Evolutionary conservation across 768 basidiomycete genomes (phyloP), one percentile per base, ranked within the genome.

Genomic region (Mrakia frigida): DNA sequence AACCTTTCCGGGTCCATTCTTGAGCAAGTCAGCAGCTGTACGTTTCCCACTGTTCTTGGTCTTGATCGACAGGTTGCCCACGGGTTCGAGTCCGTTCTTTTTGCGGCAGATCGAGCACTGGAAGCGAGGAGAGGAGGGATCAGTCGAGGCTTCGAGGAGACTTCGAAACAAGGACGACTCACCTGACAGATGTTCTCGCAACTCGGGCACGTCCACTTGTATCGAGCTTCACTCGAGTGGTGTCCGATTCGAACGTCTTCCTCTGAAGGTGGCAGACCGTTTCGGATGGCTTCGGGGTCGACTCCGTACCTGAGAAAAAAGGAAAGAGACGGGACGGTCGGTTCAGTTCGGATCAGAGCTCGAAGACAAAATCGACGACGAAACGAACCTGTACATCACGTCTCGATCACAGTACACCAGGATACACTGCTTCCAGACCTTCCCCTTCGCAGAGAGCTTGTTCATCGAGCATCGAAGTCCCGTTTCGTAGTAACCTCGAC

Each of bases 341-440:
- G 23, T 56, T 9, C 25, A 7, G 56, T 14, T 56, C 56, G 52
- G 5, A 21, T 6, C 52, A 21, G 16, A 1, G 18, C 9, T n/a
- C 11, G n/a, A 56, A 5, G n/a, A 56, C 23, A 25, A 9, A 25
- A n/a, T n/a, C 13, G n/a, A 56, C 16, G 3, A 50, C 18, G 56
- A 28, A 28, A 56, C 65, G 65, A 11, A 68, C 65, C 65, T 35
- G 21, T 35, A 25, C 35, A 68, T 39, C 3, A 68, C 65, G 39
- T 68, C 65, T 35, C 65, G 65, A 39, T 68, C 65, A n/a, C 65
- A 68, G 39, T 68, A 68, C 25, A 68, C 65, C 35, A 68, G 65
- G 23, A 68, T 68, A 23, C 65, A 68, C 65, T 68, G 65, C 65
- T 68, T 68, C 21, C 23, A 68, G n/a, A 28, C 9, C 65, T 68